phyloP scores from a whole-genome alignment of 2,329 filamentous ascomycete genomes.

The Microthyrium microscopicum region DNA sequence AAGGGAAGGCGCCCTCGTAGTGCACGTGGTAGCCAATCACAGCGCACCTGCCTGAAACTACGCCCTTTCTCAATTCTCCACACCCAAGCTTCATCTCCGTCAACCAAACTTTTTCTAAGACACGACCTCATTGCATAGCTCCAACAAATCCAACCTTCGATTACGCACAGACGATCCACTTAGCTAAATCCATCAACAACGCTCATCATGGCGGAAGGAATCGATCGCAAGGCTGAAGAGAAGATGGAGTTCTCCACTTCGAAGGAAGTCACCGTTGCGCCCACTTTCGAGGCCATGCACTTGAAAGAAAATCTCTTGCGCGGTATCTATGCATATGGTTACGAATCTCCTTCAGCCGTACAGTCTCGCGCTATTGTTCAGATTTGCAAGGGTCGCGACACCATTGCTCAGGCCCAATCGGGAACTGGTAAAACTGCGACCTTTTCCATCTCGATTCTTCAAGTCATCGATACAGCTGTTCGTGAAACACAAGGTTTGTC shows the following conservation, averaged over 20 bases:
- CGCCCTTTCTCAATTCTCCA: too few relatives aligned
- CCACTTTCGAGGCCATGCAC: slow-evolving; percentile 71
- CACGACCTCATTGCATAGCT: neutral
- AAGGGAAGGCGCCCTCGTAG: too few relatives aligned
- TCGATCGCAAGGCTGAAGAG: slow-evolving; percentile 88
- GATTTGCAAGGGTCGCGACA: slow-evolving; percentile 97
- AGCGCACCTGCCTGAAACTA: too few relatives aligned
- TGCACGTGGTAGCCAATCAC: too few relatives aligned
- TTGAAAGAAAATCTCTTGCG: slow-evolving; percentile 94
- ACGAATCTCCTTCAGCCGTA: slow-evolving; percentile 93
- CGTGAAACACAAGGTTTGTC: slow-evolving; percentile 63
- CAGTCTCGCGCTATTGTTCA: slow-evolving; percentile 97
- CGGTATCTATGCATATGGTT: slow-evolving; percentile 95
- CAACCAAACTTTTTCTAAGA: neutral
- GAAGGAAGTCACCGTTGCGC: slow-evolving; percentile 90
- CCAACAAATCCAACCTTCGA: neutral
- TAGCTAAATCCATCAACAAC: neutral
- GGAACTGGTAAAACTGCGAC: slow-evolving; percentile 95
- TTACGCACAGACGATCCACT: neutral
- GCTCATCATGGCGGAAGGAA: slow-evolving; percentile 64
- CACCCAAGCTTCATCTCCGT: neutral
- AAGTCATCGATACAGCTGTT: slow-evolving; percentile 86
- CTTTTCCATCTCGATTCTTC: slow-evolving; percentile 90
- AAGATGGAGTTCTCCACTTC: slow-evolving; percentile 97
- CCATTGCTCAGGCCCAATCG: slow-evolving; percentile 94